Evolutionary conservation across 352 stramenopile species (phyloP).

Genomic region (Globisporangium echinulatum): DNA sequence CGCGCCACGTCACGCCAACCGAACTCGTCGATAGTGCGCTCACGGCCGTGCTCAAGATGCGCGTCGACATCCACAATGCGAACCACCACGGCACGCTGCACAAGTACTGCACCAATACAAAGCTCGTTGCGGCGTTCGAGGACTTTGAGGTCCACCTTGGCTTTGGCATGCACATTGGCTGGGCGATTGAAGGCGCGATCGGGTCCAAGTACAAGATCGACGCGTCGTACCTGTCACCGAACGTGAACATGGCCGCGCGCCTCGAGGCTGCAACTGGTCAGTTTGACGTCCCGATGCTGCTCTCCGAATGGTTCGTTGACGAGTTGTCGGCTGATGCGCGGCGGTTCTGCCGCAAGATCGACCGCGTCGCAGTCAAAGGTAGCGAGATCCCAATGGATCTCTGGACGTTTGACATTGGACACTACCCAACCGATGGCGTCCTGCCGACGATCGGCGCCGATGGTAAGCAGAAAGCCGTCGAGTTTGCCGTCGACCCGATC

Average conservation of each 20-base stretch:
- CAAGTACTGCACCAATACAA: slow-evolving; percentile 81
- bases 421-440: slow-evolving; percentile 60
- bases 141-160: slow-evolving; percentile 92
- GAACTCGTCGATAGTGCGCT: slow-evolving; percentile 93
- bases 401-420: slow-evolving; percentile 92
- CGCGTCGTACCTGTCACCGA: slow-evolving; percentile 95
- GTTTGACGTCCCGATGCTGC: slow-evolving; percentile 93
- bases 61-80: slow-evolving; percentile 92
- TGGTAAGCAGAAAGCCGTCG: slow-evolving; percentile 73
- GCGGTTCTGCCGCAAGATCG: slow-evolving; percentile 89
- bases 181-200: slow-evolving; percentile 98
- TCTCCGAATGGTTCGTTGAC: slow-evolving; percentile 94
- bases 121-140: slow-evolving; percentile 78
- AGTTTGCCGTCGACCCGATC: slow-evolving; percentile 73
- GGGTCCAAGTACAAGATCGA: slow-evolving; percentile 98
- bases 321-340: slow-evolving; percentile 86
- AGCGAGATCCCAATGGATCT: slow-evolving; percentile 92
- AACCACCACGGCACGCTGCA: slow-evolving; percentile 79
- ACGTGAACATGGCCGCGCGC: slow-evolving; percentile 97
- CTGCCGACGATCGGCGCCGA: slow-evolving; percentile 40
- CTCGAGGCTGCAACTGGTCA: slow-evolving; percentile 95
- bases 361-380: slow-evolving; percentile 96
- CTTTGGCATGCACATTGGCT: slow-evolving; percentile 97
- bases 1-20: slow-evolving; percentile 47
- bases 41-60: slow-evolving; percentile 95